These are phyloP conservation scores for Ananas comosus DNA, from an alignment of 176 grass and related monocot genomes.

Conservation along the genomic window DNA sequence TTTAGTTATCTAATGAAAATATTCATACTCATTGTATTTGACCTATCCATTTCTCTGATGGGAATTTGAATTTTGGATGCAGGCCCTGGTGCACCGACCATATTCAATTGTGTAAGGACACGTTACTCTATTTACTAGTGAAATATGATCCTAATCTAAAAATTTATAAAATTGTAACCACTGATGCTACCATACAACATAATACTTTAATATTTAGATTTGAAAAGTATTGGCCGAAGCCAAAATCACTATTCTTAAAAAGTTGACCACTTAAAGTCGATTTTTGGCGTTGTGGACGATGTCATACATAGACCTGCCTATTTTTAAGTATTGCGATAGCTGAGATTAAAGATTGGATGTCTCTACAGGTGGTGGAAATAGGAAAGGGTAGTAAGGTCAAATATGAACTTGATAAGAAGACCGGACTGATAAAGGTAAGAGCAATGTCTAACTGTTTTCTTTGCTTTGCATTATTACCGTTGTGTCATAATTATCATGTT, in stretches of 20 bases:
- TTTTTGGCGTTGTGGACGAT: background rate
- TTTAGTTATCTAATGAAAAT: background rate
- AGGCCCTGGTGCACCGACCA: constrained; percentile 77
- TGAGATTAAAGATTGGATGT: background rate
- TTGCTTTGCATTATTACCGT: background rate
- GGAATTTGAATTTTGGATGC: constrained; percentile 11
- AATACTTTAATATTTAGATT: background rate
- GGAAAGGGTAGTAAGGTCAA: constrained; percentile 93
- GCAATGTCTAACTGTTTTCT: background rate
- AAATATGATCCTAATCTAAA: background rate
- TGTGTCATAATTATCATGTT: background rate
- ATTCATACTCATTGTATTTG: background rate
- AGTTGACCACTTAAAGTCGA: background rate
- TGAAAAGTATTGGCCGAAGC: background rate
- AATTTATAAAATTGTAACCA: background rate
- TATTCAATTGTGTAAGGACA: constrained; percentile 87
- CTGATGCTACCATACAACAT: background rate
- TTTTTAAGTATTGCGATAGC: background rate
- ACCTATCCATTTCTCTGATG: background rate
- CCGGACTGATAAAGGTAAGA: constrained; percentile 76
- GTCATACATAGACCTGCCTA: background rate
- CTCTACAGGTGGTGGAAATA: constrained; percentile 74
- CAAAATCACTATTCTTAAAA: too few species aligned
- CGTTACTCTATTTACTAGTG: constrained; percentile 1
- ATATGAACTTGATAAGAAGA: constrained; percentile 99